These are phyloP conservation scores for Sugiyamaella sp. DNA, from an alignment of 1,139 yeast genomes.

Conservation along the genomic window DNA sequence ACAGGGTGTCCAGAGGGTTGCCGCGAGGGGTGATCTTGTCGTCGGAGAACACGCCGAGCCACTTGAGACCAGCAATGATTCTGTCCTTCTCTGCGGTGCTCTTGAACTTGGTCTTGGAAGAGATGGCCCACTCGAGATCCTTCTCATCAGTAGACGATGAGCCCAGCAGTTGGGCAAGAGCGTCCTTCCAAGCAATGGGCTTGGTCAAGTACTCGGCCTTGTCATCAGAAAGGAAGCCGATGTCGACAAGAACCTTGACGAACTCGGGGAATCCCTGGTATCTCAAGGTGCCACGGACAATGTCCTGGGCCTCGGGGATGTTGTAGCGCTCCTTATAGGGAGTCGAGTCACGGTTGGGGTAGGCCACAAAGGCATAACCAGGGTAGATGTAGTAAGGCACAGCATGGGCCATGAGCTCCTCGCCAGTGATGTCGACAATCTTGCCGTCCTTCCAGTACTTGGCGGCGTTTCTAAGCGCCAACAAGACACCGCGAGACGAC, in stretches of 20 bases:
- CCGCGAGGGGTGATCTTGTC: slow-evolving; percentile 81
- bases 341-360: slow-evolving; percentile 98
- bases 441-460: slow-evolving; percentile 86
- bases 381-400: slow-evolving; percentile 95
- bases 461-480: slow-evolving; percentile 94
- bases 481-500: slow-evolving; percentile 97
- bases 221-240: slow-evolving; percentile 87
- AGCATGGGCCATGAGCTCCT: slow-evolving; percentile 93
- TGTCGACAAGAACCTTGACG: slow-evolving; percentile 90
- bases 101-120: slow-evolving; percentile 78
- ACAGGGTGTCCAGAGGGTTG: slow-evolving; percentile 91
- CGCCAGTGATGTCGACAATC: slow-evolving; percentile 76
- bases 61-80: slow-evolving; percentile 83
- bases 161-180: slow-evolving; percentile 73
- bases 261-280: slow-evolving; percentile 99
- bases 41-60: slow-evolving; percentile 92
- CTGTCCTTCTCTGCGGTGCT: slow-evolving; percentile 80
- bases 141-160: slow-evolving; percentile 68
- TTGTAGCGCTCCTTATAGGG: slow-evolving; percentile 86
- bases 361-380: slow-evolving; percentile 91
- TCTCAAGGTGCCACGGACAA: slow-evolving; percentile 95
- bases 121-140: slow-evolving; percentile 76
- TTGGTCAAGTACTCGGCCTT: slow-evolving; percentile 57
- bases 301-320: slow-evolving; percentile 97
- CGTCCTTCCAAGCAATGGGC: slow-evolving; percentile 84